Percentiles rank a stretch among this genome's conserved stretches.
phyloP scores from a whole-genome alignment of 208 protist genomes.

The Acanthamoeba royreba region DNA sequence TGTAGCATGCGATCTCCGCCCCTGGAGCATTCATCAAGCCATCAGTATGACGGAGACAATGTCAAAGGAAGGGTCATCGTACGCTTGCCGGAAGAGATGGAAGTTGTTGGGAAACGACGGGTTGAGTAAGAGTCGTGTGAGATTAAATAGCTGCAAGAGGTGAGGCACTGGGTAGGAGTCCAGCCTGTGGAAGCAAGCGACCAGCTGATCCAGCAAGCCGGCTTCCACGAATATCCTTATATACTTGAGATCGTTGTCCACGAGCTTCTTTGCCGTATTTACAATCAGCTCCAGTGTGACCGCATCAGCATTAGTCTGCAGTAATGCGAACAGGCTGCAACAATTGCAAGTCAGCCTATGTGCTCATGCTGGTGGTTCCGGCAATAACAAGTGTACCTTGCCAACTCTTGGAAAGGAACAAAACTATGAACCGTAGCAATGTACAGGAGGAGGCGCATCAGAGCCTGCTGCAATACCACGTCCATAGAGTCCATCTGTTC shows the following conservation, averaged over 20 bases:
- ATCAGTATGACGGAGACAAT: background rate
- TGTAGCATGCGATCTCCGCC: background rate
- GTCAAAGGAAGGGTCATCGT: background rate
- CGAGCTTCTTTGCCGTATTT: background rate
- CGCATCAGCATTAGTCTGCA: background rate
- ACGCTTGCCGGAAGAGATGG: background rate
- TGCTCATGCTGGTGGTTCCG: background rate
- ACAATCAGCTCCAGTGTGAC: background rate
- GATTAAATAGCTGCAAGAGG: background rate
- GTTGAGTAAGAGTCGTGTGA: background rate
- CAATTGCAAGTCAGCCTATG: background rate
- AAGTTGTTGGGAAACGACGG: background rate
- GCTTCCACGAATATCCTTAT: background rate
- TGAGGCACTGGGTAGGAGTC: background rate
- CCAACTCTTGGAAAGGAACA: background rate
- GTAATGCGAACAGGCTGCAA: background rate
- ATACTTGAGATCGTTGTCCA: background rate
- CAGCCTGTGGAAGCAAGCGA: background rate
- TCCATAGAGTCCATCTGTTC: slow-evolving; percentile 8
- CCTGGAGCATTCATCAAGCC: background rate
- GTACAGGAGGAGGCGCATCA: background rate
- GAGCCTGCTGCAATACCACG: background rate
- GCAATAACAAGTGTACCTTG: background rate
- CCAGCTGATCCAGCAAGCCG: background rate
- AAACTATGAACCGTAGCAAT: background rate